These are phyloP conservation scores for Mycena albidolilacea DNA, from an alignment of 768 basidiomycete species.

Conservation along the genomic window DNA sequence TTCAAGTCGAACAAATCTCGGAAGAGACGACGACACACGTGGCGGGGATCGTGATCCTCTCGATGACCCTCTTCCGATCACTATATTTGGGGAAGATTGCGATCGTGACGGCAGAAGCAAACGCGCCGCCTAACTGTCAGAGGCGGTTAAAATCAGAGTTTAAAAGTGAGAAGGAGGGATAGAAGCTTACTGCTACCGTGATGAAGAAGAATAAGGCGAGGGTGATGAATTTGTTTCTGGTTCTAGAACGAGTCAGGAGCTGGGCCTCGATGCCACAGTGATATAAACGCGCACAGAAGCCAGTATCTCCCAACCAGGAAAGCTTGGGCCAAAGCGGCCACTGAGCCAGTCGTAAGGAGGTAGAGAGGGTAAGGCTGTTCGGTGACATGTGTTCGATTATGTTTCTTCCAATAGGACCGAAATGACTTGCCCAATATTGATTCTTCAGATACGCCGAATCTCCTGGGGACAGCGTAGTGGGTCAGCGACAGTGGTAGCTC, in stretches of 20 bases:
- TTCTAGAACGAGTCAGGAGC: constrained; percentile 7
- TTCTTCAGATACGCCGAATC: constrained; percentile 15
- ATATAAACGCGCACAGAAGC: constrained; percentile 10
- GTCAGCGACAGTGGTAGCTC: constrained; percentile 14
- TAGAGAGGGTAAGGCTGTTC: constrained; percentile 18
- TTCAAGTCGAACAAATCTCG: constrained; percentile 12
- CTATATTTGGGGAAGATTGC: constrained; percentile 15
- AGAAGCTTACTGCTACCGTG: constrained; percentile 15
- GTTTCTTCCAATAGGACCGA: constrained; percentile 10
- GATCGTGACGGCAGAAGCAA: constrained; percentile 7
- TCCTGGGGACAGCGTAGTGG: neutral
- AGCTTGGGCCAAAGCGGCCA: constrained; percentile 18
- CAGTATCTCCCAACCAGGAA: constrained; percentile 16
- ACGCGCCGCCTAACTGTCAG: constrained; percentile 20
- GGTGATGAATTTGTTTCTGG: constrained; percentile 18
- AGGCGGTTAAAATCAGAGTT: constrained; percentile 7
- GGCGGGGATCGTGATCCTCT: neutral
- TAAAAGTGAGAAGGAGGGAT: constrained; percentile 14
- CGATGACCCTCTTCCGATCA: constrained; percentile 15
- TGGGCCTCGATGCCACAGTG: constrained; percentile 2
- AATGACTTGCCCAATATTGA: constrained; percentile 27
- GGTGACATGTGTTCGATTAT: constrained; percentile 15
- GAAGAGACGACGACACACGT: constrained; percentile 11
- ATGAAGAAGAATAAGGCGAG: constrained; percentile 16
- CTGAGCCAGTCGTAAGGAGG: constrained; percentile 18